Evolutionary conservation across 2,329 filamentous ascomycete genomes (phyloP).

Genomic region (Paraphaeosphaeria sporulosa): DNA sequence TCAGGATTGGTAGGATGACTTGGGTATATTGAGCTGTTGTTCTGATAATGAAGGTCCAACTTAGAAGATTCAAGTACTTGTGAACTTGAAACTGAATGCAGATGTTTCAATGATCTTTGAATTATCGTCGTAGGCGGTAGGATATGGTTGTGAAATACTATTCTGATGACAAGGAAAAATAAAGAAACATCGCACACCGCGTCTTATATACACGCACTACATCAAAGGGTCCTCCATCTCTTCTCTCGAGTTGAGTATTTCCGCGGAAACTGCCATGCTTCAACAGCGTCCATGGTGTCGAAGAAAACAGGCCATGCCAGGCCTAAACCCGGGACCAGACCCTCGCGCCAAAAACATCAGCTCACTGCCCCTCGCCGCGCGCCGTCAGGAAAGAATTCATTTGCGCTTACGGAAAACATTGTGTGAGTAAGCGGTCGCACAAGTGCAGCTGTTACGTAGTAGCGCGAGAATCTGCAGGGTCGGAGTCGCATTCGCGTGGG

Average conservation of each 20-base stretch:
- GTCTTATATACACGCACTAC: slow-evolving; percentile 4
- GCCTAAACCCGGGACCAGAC: neutral
- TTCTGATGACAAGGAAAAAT: neutral
- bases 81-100: neutral
- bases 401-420: neutral
- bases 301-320: slow-evolving; percentile 6
- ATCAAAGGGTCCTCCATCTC: neutral
- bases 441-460: slow-evolving; percentile 9
- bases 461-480: slow-evolving; percentile 12
- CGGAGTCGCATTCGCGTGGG: neutral
- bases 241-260: neutral
- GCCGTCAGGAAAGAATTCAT: neutral
- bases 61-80: neutral
- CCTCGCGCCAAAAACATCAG: slow-evolving; percentile 2
- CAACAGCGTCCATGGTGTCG: neutral
- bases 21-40: neutral
- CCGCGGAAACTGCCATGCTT: slow-evolving; percentile 8
- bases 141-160: neutral
- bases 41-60: neutral
- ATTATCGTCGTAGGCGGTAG: neutral
- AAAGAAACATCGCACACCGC: neutral
- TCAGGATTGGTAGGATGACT: neutral
- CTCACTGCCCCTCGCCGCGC: slow-evolving; percentile 6
- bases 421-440: slow-evolving; percentile 1
- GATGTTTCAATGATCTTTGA: neutral